phyloP scores from a whole-genome alignment of 352 stramenopile species.

The Phytophthora hibernalis region DNA sequence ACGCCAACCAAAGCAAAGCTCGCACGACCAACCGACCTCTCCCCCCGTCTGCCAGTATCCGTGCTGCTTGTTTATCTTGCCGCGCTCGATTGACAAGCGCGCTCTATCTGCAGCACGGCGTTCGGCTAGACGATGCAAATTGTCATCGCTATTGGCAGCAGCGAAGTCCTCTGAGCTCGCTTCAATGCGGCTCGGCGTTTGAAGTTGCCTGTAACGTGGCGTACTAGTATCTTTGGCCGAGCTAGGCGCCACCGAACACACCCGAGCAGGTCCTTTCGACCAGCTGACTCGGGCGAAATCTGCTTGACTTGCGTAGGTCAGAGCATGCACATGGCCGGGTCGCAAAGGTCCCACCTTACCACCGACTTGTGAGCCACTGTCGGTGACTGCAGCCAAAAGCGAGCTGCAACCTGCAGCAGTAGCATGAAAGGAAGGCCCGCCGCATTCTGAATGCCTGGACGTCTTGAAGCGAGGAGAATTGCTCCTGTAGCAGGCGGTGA shows the following conservation, averaged over 20 bases:
- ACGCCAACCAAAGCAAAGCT: neutral
- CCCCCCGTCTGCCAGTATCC: too few relatives aligned
- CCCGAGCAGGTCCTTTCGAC: conserved; percentile 4
- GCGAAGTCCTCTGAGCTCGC: neutral
- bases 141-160: neutral
- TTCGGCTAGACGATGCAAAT: too few relatives aligned
- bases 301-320: neutral
- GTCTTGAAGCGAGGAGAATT: neutral
- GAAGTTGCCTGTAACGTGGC: neutral
- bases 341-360: neutral
- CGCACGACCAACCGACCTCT: neutral
- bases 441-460: too few relatives aligned
- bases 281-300: neutral
- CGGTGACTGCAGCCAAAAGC: neutral
- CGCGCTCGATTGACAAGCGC: too few relatives aligned
- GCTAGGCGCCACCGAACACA: conserved; percentile 1
- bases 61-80: too few relatives aligned
- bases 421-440: neutral
- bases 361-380: neutral
- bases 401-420: neutral
- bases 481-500: too few relatives aligned
- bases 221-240: neutral
- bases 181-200: neutral
- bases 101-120: too few relatives aligned
- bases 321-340: neutral